Base-by-base conservation (phyloP, 2,329 filamentous ascomycete genomes). In the Geosmithia morbida region DNA sequence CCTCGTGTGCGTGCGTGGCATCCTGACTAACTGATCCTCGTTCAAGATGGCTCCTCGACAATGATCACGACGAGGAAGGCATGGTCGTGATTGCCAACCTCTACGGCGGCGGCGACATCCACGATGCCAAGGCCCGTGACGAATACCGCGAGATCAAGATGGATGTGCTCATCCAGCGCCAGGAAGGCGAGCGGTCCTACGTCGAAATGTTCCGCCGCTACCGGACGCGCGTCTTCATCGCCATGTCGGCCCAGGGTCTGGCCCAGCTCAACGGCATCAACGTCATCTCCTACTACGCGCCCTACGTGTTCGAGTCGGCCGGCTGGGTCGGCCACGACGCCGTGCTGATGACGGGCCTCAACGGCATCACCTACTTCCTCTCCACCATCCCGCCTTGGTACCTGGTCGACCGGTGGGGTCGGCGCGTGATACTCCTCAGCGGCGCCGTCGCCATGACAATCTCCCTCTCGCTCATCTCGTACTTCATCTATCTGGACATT, bases 101-200 rank as follows among this genome's bases (percentile, higher is more conserved):
- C 7, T 97, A 97, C 59, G 92, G 92, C 48, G 87, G 85, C 59
- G 92, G 92, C 51, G 92, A 98, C 62, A 89, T 97, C 51, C 89
- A 96, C 66, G 86, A 95, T 62, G 69, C 83, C 50, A 92, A 94
- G 64, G 92, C 92, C 2, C 81, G 89, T 49, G 89, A 96, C 48
- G 92, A 98, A 64, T 98, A 94, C 66, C 86, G 90, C 56, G 92
- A 97, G 59, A 98, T 98, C 70, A 98, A 98, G 71, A 95, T 96
- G 87, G 83, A 90, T 57, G 92, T 98, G 29, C 76, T 98, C 33
- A 71, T 97, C 20, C 83, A 90, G 63, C 85, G 92, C 46, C 88
- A 95, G 66, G 92, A 98, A 67, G 92, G 92, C 56, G 92, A 97
- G 67, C 79, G 92, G 55, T 81, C 85, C 0, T 98, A 97, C 64